Evolutionary conservation across 208 protist genomes (phyloP), one percentile per base, ranked within the genome.

Genomic region (Leptomonas pyrrhocoris): DNA sequence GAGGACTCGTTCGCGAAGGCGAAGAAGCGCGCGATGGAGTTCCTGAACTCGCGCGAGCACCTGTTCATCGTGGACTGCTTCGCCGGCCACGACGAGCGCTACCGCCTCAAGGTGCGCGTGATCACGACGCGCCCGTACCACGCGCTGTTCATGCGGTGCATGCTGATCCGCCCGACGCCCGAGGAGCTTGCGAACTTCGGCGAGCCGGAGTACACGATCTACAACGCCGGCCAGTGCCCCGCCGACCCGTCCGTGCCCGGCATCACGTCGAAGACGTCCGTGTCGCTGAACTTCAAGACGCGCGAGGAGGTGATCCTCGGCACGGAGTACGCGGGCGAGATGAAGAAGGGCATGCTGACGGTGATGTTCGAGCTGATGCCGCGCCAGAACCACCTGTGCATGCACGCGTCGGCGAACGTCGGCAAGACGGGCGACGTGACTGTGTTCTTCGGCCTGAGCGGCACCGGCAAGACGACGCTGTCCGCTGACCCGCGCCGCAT

Each of bases 301-400:
- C 64, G 77, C 51, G 93, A 98, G 79, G 86, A 97, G 83, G 93
- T 98, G 40, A 99, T 99, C 66, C 83, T 98, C 13, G 97, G 98
- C 63, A 97, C 96, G 25, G 86, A 98, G 83, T 99, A 99, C 77
- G 94, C 97, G 8, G 98, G 97, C 57, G 97, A 99, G 81, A 99
- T 99, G 97, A 99, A 99, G 89, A 99, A 99, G 85, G 97, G 97
- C 70, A 89, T 98, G 51, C 94, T 98, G 74, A 98, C 96, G 21
- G 86, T 98, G 49, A 98, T 98, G 95, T 90, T 98, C 74, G 98
- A 99, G 75, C 72, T 97, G 42, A 97, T 98, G 90, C 96, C 97
- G 49, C 92, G 93, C 64, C 77, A 83, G 66, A 85, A 86, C 56
- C 85, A 98, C 67, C 86, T 99, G 12, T 96, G 93, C 67, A 84